phyloP scores from a whole-genome alignment of 139 green algal species.

The Chlamydomonas sphaeroides region DNA sequence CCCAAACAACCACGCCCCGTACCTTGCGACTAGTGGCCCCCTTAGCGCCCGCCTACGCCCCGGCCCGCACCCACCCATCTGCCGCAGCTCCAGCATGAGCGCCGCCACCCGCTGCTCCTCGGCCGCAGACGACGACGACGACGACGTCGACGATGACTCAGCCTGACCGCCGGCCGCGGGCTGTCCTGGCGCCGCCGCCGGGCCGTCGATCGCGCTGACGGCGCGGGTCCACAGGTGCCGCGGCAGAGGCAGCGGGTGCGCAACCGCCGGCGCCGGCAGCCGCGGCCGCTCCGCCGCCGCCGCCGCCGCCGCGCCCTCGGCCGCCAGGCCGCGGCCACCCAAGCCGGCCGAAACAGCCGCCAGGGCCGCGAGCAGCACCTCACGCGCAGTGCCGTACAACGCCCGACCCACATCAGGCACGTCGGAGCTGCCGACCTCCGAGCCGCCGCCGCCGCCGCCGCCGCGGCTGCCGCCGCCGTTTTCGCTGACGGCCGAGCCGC shows the following conservation, averaged over 20 bases:
- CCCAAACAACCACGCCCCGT: no score
- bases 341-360: neutral
- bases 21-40: no score
- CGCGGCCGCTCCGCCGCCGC: neutral
- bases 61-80: constrained; percentile 6
- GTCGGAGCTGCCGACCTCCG: no score
- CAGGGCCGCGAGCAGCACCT: neutral
- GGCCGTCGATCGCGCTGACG: no score
- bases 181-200: no score
- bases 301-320: neutral
- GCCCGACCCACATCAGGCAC: no score
- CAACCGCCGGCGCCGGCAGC: constrained; percentile 17
- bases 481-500: neutral
- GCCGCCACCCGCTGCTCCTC: neutral
- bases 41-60: no score
- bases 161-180: no score
- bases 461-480: neutral
- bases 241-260: constrained; percentile 1
- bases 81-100: constrained; percentile 1
- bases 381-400: no score
- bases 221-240: neutral
- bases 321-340: neutral
- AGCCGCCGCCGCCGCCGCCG: neutral
- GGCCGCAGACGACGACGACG: no score
- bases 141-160: no score